Evolutionary conservation across 176 grass and related monocot species (phyloP).

Genomic region (Thalia dealbata): DNA sequence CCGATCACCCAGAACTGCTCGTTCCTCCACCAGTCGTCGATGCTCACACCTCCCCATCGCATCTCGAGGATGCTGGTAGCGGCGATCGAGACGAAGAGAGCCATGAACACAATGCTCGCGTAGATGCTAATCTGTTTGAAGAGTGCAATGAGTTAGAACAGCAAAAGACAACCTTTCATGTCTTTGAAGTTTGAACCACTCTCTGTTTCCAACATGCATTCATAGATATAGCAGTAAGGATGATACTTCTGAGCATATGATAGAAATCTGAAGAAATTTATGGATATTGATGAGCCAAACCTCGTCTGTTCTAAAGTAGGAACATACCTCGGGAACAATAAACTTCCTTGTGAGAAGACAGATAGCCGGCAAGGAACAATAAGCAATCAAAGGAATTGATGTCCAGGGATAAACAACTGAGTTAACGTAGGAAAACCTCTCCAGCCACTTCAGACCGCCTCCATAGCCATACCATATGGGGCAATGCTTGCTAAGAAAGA

Average conservation of each 20-base stretch:
- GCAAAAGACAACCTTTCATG: too few species aligned
- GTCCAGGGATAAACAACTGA: conserved; percentile 48
- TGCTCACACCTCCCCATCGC: conserved; percentile 32
- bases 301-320: background rate
- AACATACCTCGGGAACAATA: conserved; percentile 38
- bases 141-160: background rate
- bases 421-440: conserved; percentile 41
- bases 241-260: too few species aligned
- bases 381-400: conserved; percentile 38
- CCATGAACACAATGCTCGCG: conserved; percentile 37
- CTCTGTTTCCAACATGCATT: too few species aligned
- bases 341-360: conserved; percentile 45
- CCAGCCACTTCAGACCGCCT: conserved; percentile 39
- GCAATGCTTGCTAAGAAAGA: conserved; percentile 54
- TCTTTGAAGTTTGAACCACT: too few species aligned
- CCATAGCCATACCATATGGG: conserved; percentile 47
- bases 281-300: background rate
- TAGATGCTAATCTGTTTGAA: conserved; percentile 37
- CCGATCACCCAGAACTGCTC: conserved; percentile 99
- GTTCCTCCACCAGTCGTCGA: conserved; percentile 88
- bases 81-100: conserved; percentile 35
- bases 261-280: too few species aligned
- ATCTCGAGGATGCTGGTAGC: conserved; percentile 42
- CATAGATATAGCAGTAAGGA: too few species aligned
- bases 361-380: conserved; percentile 41